These are phyloP conservation scores for Carex cristatella DNA, from an alignment of 176 grass and related monocot species.

Conservation along the genomic window DNA sequence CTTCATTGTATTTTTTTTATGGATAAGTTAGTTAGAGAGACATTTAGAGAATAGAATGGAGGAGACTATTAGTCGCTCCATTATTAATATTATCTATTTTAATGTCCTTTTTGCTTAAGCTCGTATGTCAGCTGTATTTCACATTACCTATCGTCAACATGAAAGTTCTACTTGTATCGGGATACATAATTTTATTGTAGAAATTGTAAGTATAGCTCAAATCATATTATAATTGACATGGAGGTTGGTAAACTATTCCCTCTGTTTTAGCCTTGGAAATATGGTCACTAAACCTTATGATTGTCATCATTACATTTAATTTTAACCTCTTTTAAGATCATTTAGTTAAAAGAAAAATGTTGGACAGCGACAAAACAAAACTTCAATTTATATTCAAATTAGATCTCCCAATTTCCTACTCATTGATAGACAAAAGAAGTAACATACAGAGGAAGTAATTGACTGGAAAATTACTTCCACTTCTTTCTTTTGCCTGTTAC, in stretches of 20 bases:
- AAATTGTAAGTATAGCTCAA: neutral
- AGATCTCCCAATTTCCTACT: neutral
- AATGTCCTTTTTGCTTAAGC: neutral
- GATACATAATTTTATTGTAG: neutral
- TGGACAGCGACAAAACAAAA: neutral
- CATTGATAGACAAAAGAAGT: neutral
- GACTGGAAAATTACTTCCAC: neutral
- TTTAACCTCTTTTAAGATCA: neutral
- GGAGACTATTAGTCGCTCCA: too few relatives aligned
- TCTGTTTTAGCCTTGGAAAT: neutral
- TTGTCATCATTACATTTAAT: neutral
- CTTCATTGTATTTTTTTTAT: too few relatives aligned
- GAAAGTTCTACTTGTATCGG: neutral
- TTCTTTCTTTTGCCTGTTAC: neutral
- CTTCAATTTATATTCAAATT: neutral
- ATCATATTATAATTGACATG: neutral
- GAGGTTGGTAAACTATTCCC: neutral
- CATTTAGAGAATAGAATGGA: too few relatives aligned
- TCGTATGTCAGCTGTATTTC: neutral
- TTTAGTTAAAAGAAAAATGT: neutral
- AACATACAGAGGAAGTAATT: too few relatives aligned
- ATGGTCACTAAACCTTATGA: neutral
- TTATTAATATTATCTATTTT: neutral
- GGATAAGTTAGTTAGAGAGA: too few relatives aligned
- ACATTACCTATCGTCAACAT: neutral